phyloP scores from a whole-genome alignment of 1,284 basidiomycete genomes.

The Tilletia horrida region DNA sequence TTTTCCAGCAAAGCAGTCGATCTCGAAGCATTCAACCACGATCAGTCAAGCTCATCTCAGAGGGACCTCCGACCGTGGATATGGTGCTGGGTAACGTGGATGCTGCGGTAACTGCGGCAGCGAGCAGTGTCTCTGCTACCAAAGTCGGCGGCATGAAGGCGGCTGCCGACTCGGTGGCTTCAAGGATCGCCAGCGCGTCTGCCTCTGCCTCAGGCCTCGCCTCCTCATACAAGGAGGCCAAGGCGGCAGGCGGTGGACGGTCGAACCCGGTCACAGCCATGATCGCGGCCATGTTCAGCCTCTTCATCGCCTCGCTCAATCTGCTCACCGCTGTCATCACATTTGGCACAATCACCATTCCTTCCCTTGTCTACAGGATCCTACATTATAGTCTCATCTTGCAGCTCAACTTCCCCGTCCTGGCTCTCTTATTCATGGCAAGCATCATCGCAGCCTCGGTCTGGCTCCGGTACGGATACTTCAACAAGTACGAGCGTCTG shows the following conservation, averaged over 20 bases:
- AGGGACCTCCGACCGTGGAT: too few relatives aligned
- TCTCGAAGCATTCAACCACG: too few relatives aligned
- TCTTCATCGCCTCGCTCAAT: constrained; percentile 44
- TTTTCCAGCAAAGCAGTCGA: too few relatives aligned
- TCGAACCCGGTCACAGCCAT: constrained; percentile 25
- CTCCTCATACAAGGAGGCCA: too few relatives aligned
- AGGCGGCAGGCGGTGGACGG: neutral
- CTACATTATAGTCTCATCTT: constrained; percentile 52
- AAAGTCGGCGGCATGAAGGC: neutral
- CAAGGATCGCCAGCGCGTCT: neutral
- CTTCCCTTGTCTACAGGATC: constrained; percentile 42
- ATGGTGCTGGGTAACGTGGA: too few relatives aligned
- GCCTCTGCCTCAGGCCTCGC: too few relatives aligned
- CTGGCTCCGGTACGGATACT: constrained; percentile 56
- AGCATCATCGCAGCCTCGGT: constrained; percentile 37
- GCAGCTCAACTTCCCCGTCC: constrained; percentile 50
- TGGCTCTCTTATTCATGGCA: constrained; percentile 41
- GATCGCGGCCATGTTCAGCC: constrained; percentile 37
- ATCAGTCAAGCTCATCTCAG: too few relatives aligned
- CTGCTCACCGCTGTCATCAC: constrained; percentile 39
- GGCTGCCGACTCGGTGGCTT: neutral
- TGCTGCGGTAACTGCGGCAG: too few relatives aligned
- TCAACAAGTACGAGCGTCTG: constrained; percentile 51
- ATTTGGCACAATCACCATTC: constrained; percentile 49
- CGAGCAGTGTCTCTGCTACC: too few relatives aligned